Conservation (phyloP, 2,329 filamentous ascomycete species). For the Fusarium citri region DNA sequence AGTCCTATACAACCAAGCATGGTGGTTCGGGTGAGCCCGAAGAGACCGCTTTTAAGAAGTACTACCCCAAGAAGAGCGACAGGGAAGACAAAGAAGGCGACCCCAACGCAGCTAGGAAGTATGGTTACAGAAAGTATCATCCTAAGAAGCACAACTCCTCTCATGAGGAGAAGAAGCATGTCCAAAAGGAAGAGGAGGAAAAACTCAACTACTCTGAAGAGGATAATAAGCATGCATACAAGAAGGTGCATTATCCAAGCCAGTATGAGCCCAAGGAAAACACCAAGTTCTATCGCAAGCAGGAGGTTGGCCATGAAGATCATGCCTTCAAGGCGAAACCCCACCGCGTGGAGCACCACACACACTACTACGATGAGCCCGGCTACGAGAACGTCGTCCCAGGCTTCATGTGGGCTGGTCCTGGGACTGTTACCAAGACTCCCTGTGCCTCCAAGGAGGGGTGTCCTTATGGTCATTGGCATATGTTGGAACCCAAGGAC, state of each 20-base stretch:
- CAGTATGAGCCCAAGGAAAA: not conserved
- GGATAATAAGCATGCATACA: not conserved
- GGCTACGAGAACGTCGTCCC: not conserved
- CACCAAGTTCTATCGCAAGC: not conserved
- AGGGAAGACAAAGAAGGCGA: not conserved
- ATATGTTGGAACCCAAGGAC: slow-evolving; percentile 5
- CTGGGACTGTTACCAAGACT: not conserved
- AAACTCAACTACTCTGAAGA: not conserved
- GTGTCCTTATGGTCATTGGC: not conserved
- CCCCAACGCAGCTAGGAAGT: not conserved
- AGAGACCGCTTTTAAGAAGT: not conserved
- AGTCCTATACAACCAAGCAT: not conserved
- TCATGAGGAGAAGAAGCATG: not conserved
- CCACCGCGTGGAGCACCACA: not conserved
- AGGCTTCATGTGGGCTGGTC: slow-evolving; percentile 4
- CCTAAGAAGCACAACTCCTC: not conserved
- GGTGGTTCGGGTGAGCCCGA: not conserved
- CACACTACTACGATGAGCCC: not conserved
- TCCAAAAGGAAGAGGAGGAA: not conserved
- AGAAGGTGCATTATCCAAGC: not conserved
- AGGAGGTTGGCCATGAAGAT: not conserved
- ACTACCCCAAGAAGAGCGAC: not conserved
- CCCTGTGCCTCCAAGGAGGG: not conserved
- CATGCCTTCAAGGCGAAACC: not conserved
- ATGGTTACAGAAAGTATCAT: not conserved